Evolutionary conservation across 2,329 filamentous ascomycete genomes (phyloP).

Genomic region (Geoglossum cookeanum): DNA sequence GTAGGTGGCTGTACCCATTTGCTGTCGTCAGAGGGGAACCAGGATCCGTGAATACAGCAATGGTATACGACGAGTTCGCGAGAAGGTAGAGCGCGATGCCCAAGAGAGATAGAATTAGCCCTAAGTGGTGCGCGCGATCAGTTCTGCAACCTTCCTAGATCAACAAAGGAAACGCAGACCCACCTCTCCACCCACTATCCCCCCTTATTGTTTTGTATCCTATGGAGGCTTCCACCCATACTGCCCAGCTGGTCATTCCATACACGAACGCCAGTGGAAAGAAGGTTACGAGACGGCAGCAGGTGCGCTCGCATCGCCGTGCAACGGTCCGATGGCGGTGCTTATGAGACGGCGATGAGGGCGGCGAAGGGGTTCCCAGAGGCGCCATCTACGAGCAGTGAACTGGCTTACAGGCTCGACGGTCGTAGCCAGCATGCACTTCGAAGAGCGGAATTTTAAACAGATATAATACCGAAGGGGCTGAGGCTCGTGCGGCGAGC

Average conservation of each 20-base stretch:
- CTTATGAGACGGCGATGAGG: background rate
- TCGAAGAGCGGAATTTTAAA: background rate
- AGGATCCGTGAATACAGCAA: constrained; percentile 81
- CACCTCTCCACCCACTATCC: constrained; percentile 24
- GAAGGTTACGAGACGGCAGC: constrained; percentile 60
- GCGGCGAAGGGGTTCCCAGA: background rate
- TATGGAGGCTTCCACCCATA: constrained; percentile 65
- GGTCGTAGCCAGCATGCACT: background rate
- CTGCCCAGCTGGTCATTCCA: constrained; percentile 75
- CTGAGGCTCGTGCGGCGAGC: background rate
- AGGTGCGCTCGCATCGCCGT: constrained; percentile 46
- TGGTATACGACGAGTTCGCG: constrained; percentile 77
- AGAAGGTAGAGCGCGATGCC: constrained; percentile 56
- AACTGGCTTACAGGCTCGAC: background rate
- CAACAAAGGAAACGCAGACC: constrained; percentile 1
- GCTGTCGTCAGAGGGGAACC: constrained; percentile 37
- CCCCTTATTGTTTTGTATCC: constrained; percentile 33
- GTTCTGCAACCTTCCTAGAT: background rate
- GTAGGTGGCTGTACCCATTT: constrained; percentile 57
- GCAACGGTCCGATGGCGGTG: background rate
- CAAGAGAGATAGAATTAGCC: constrained; percentile 33
- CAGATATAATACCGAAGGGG: background rate
- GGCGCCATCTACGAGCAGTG: background rate
- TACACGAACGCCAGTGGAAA: constrained; percentile 86
- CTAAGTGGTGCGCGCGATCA: constrained; percentile 21